Percentiles rank a stretch among this genome's conserved stretches.
These are phyloP conservation scores for Murraya koenigii DNA, from an alignment of 345 rosid genomes.

Conservation along the genomic window DNA sequence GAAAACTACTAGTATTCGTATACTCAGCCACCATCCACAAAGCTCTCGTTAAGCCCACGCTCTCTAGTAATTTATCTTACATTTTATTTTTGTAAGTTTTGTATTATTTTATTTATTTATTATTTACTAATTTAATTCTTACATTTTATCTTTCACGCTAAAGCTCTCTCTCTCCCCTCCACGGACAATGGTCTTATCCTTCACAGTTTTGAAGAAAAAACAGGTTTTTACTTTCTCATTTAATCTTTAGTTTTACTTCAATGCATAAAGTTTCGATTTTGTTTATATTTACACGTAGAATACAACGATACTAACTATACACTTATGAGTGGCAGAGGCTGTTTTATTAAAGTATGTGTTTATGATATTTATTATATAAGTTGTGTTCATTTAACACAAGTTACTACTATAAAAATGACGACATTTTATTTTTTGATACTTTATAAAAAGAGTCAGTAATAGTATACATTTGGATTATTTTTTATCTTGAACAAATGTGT, in stretches of 20 bases:
- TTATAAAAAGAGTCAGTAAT: too few relatives aligned
- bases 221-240: conserved; percentile 24
- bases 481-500: too few relatives aligned
- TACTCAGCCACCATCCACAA: too few relatives aligned
- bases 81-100: too few relatives aligned
- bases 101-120: too few relatives aligned
- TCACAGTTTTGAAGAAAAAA: conserved; percentile 7
- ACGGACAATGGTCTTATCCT: background rate
- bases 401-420: too few relatives aligned
- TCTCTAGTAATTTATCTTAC: too few relatives aligned
- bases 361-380: conserved; percentile 30
- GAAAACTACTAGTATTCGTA: too few relatives aligned
- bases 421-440: too few relatives aligned
- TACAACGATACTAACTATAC: background rate
- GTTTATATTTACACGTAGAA: conserved; percentile 4
- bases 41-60: too few relatives aligned
- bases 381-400: conserved; percentile 11
- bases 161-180: background rate
- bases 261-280: conserved; percentile 17
- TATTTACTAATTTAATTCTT: too few relatives aligned
- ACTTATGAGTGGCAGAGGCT: background rate
- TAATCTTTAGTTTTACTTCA: conserved; percentile 10
- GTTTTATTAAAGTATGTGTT: background rate
- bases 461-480: too few relatives aligned
- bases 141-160: background rate